Evolutionary conservation across 345 rosid genomes (phyloP).

Genomic region (Limnanthes douglasii): DNA sequence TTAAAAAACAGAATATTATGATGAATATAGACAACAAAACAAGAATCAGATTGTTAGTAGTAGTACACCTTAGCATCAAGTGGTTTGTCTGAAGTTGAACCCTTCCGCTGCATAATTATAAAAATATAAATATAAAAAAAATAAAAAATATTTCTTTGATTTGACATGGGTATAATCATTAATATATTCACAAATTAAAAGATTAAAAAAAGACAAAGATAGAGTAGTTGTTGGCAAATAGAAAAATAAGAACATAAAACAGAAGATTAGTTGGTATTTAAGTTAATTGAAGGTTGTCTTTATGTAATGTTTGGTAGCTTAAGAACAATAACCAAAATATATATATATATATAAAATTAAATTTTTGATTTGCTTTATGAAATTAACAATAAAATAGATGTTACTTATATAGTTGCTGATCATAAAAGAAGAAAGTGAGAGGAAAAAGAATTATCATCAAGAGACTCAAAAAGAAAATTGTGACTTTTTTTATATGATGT

Average conservation of each 20-base stretch:
- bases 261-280: no score
- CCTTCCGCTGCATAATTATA: slow-evolving; percentile 58
- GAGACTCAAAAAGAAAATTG: no score
- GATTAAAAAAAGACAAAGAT: slow-evolving; percentile 9
- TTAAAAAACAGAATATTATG: not conserved
- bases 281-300: slow-evolving; percentile 11
- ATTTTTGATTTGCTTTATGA: no score
- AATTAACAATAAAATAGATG: slow-evolving; percentile 4
- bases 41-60: not conserved
- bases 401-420: not conserved
- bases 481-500: no score
- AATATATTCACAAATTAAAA: not conserved
- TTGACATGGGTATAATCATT: slow-evolving; percentile 10
- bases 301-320: not conserved
- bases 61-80: slow-evolving; percentile 83
- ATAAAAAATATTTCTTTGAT: slow-evolving; percentile 4
- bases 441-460: no score
- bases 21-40: not conserved
- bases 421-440: slow-evolving; percentile 10
- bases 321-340: slow-evolving; percentile 8
- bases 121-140: slow-evolving; percentile 6
- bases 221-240: no score
- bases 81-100: slow-evolving; percentile 61
- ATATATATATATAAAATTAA: no score
- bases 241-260: no score